These are phyloP conservation scores for Limonium bicolor DNA, from an alignment of 148 eudicot species.

Conservation along the genomic window DNA sequence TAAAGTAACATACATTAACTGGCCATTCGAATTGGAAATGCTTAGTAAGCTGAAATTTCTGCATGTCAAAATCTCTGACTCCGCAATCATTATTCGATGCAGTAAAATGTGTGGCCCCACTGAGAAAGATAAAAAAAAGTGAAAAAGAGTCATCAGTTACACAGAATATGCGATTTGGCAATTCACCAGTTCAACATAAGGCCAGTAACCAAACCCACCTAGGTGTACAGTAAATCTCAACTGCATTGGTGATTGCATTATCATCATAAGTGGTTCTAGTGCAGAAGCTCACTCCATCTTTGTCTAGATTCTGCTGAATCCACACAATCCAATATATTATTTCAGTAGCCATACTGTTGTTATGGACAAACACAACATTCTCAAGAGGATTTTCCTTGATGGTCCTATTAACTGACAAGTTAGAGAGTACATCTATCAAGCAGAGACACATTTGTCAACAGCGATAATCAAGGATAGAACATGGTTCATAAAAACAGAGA, in stretches of 20 bases:
- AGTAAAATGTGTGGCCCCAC: slow-evolving; percentile 70
- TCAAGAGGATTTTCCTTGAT: background rate
- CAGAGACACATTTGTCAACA: no score
- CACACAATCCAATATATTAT: no score
- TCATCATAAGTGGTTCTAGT: slow-evolving; percentile 72
- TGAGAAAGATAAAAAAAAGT: slow-evolving; percentile 9
- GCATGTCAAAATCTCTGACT: slow-evolving; percentile 75
- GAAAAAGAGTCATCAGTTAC: background rate
- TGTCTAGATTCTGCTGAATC: slow-evolving; percentile 65
- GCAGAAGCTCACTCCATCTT: slow-evolving; percentile 70
- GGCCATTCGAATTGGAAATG: slow-evolving; percentile 76
- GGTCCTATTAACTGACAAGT: background rate
- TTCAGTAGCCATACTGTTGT: no score
- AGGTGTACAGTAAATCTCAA: slow-evolving; percentile 51
- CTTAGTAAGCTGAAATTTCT: slow-evolving; percentile 47
- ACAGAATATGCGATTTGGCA: no score
- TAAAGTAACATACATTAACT: slow-evolving; percentile 59
- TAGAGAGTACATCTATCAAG: no score
- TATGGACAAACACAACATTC: no score
- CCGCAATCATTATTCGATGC: slow-evolving; percentile 84
- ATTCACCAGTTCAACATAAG: slow-evolving; percentile 1
- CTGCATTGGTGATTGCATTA: slow-evolving; percentile 76
- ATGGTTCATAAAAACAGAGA: background rate
- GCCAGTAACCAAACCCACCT: slow-evolving; percentile 46
- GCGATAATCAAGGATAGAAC: background rate